Evolutionary conservation across 1,139 yeast species (phyloP), one percentile per base, ranked within the genome.

Genomic region (Groenewaldozyma auringiensis): DNA sequence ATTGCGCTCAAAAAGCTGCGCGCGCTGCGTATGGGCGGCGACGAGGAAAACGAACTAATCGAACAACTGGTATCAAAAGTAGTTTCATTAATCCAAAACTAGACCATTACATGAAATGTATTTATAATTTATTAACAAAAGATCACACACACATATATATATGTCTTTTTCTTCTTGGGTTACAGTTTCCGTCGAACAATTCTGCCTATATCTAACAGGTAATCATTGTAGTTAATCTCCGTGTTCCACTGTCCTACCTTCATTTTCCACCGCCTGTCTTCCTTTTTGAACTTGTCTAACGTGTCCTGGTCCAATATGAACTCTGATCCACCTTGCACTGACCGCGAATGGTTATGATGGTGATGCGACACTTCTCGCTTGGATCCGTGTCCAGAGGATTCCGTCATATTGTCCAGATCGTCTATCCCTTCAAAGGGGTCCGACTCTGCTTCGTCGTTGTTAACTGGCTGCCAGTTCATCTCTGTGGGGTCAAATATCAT

Each of bases 401-500:
- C 29, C 11, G 6, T 11, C 11, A 8, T 25, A 25, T 25, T 35
- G 17, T 58, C 64, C 18, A 67, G 48, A 44, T 69, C 74, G 18
- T 78, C 80, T 32, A 79, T 61, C 13, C 73, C 79, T 17, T 67
- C 71, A 55, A 80, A 78, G 3, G 81, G 77, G 49, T 77, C 79
- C 29, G 71, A 72, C 4, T 52, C 55, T 3, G 51, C 55, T 4
- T 47, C 46, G 6, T 45, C 38, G n/a, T 57, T 63, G 21, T 53
- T 55, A 20, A 56, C 60, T 47, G 68, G 72, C 8, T 76, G 65
- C 83, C 87, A 81, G 51, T 76, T 68, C 60, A 80, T 63, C 46
- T 75, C 74, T 21, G 71, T 73, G 2, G 77, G 73, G 56, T 81
- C 85, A 58, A 78, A 81, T 38, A 72, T 70, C 87, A 81, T 81